Evolutionary conservation across 176 grass and related monocot genomes (phyloP).

Genomic region (Raddia distichophylla): DNA sequence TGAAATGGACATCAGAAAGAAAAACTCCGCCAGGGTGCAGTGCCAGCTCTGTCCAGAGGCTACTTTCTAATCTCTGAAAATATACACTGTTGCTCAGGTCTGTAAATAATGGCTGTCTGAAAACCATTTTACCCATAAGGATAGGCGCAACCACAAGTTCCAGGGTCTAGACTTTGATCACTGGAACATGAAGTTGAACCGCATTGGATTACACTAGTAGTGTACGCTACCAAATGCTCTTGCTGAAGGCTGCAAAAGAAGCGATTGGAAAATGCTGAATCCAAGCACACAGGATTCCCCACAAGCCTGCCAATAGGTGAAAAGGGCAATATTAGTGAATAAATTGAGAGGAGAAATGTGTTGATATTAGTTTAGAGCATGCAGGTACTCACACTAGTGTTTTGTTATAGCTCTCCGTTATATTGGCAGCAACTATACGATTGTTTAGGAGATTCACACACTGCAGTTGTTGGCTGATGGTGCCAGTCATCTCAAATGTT

Average conservation of each 20-base stretch:
- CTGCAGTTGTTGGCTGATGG: constrained; percentile 53
- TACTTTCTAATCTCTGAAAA: constrained; percentile 62
- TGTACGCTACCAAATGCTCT: constrained; percentile 31
- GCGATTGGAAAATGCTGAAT: constrained; percentile 24
- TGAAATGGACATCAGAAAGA: constrained; percentile 58
- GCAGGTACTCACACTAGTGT: constrained; percentile 49
- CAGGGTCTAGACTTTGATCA: constrained; percentile 59
- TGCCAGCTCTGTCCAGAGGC: constrained; percentile 45
- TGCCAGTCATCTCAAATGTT: constrained; percentile 58
- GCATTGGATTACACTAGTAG: constrained; percentile 58
- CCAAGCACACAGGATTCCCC: constrained; percentile 69
- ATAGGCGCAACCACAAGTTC: constrained; percentile 63
- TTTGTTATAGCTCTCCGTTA: constrained; percentile 51
- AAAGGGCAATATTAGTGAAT: constrained; percentile 24
- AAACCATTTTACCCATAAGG: constrained; percentile 63
- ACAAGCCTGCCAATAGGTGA: constrained; percentile 56
- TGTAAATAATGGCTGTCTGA: constrained; percentile 55
- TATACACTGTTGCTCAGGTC: constrained; percentile 39
- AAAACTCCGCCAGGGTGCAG: constrained; percentile 51
- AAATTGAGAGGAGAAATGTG: neutral
- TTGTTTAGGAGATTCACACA: constrained; percentile 72
- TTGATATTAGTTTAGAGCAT: constrained; percentile 6
- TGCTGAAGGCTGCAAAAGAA: constrained; percentile 54
- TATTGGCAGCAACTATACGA: constrained; percentile 37
- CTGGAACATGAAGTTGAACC: constrained; percentile 45